Base-by-base conservation (phyloP, 495 filamentous ascomycete species). In the Trichoderma erinaceum region DNA sequence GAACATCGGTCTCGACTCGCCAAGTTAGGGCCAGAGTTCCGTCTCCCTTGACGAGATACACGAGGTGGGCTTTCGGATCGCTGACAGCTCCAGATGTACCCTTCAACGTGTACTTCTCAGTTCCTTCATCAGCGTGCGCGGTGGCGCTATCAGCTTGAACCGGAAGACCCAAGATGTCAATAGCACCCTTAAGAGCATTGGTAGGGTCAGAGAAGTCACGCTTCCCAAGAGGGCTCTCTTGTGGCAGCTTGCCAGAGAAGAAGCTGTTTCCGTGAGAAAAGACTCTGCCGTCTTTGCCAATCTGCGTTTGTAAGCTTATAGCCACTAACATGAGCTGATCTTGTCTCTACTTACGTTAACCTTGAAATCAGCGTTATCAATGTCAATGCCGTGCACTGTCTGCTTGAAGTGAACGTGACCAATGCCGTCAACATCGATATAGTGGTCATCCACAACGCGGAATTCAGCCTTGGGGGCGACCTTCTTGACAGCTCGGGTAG, bases 281-380 rank as follows among this genome's bases (percentile, higher is more conserved):
- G 44, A 81, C 74, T 41, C 63, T 73, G 41, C 80, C 80, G 64
- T 82, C 76, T 29, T 44, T 35, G 41, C 70, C 77, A 65, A 79
- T 73, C 77, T 81, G 70, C 15, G 61, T 41, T 32, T 65, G 32
- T 65, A 43, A 44, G 32, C 35, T 0, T 6, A 41, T 56, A 44
- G 35, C 27, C 18, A 41, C 7, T 63, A 1, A 38, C 8, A 32
- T 7, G 44, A 18, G 23, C 18, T 6, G 25, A 12, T 11, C 11
- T 11, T 29, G 35, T 32, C 1, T 29, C 27, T 32, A 68, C 81
- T 73, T 66, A 86, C 80, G 67, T 86, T 86, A 68, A 85, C 82
- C 29, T 86, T 85, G 69, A 84, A 82, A 69, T 84, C 81, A 2
- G 82, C 82, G 73, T 85, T 85, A 72, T 83, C 82, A 67, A 85